Base-by-base conservation (phyloP, 176 grass and related monocot genomes). In the Avena eriantha region DNA sequence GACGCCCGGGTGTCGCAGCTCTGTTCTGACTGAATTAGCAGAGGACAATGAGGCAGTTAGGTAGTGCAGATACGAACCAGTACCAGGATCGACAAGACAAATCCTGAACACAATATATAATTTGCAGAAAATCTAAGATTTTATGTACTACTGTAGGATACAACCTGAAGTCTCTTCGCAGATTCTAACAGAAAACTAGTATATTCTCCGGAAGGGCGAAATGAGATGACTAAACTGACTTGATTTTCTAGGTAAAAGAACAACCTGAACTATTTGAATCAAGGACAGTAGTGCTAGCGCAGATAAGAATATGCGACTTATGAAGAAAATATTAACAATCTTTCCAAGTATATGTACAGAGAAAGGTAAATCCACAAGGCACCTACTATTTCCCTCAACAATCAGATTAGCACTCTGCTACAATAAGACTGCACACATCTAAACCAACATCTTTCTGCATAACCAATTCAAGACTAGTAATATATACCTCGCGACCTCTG, bases 221-320 rank as follows among this genome's bases (percentile, higher is more conserved):
- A 74, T 49, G 45, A 26, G 71, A 74, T 74, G 71, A 74, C 45
- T 26, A 22, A 49, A 49, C 71, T 29, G 43, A 50, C 49, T 74
- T 74, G 45, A 49, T 48, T 50, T 49, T 74, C 15, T 73, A 74
- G 71, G 22, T 50, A 68, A 49, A 49, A 49, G 71, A 23, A 15
- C 13, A 13, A 74, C 49, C 71, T 49, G 41, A 74, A 73, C 48
- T 73, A 73, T 74, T 24, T 74, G 45, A 50, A 74, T 74, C n/a
- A 29, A 50, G 45, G 23, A 74, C 13, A 48, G 0, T 47, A 50
- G 23, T 15, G n/a, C n/a, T n/a, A n/a, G n/a, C n/a, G 23, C 26
- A 65, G 24, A 65, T 15, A 31, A 6, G 23, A 26, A 29, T 64
- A 64, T 64, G 60, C 1, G 23, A 64, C 60, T 64, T 64, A 29